A percentile compares a stretch with the other conserved stretches of the same genome.
Conservation (phyloP, 1,139 yeast species). For the Suhomyces wounanorum region DNA sequence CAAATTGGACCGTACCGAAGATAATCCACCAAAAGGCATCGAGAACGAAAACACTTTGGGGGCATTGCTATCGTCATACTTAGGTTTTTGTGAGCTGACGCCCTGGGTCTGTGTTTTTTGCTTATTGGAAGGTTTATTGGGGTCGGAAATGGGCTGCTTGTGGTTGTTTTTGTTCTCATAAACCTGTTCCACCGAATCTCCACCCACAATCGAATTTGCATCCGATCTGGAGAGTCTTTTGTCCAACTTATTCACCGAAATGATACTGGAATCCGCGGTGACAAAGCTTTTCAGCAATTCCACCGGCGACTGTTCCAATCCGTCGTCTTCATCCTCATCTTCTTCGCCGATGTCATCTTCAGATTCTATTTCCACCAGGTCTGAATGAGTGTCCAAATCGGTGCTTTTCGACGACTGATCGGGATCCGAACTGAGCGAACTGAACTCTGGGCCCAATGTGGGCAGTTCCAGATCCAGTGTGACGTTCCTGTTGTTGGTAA, state of each 20-base stretch:
- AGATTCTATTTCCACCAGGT: slow-evolving; percentile 8
- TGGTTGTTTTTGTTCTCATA: slow-evolving; percentile 8
- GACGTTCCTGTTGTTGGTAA: not conserved
- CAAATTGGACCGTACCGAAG: slow-evolving; percentile 29
- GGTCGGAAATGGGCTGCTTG: slow-evolving; percentile 18
- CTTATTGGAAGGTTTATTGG: slow-evolving; percentile 17
- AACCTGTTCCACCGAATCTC: slow-evolving; percentile 26
- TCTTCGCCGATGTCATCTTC: slow-evolving; percentile 14
- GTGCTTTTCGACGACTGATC: not conserved
- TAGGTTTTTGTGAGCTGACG: slow-evolving; percentile 1
- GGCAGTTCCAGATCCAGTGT: not conserved
- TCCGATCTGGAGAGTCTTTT: slow-evolving; percentile 28
- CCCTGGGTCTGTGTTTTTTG: slow-evolving; percentile 15
- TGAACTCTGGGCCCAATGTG: not conserved
- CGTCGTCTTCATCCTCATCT: slow-evolving; percentile 14
- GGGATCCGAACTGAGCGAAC: not conserved
- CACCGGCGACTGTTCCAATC: slow-evolving; percentile 8
- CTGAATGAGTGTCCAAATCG: not conserved
- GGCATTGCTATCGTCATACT: slow-evolving; percentile 3
- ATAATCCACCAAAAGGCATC: slow-evolving; percentile 40
- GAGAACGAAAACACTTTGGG: slow-evolving; percentile 44
- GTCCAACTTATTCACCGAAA: slow-evolving; percentile 2
- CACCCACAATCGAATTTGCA: slow-evolving; percentile 46
- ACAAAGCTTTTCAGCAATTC: not conserved
- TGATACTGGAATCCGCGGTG: not conserved